Base-by-base conservation (phyloP, 768 basidiomycete species). In the Hericium erinaceus region DNA sequence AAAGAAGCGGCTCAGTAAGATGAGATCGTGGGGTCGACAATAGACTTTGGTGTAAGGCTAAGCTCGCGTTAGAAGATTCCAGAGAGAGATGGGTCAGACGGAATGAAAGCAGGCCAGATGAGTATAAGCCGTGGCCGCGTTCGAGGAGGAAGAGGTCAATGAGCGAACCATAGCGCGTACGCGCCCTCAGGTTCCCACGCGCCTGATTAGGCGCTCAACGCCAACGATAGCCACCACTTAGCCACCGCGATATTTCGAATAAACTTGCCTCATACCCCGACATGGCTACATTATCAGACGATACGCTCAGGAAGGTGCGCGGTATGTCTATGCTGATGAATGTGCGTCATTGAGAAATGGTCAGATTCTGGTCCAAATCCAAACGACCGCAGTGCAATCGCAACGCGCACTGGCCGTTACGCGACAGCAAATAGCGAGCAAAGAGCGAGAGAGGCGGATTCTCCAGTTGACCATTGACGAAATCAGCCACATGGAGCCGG, bases 341-440 rank as follows among this genome's bases (percentile, higher is more conserved):
- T 10, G 33, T 6, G 7, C 33, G 33, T 33, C 33, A 33, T n/a
- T 18, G 22, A 37, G 12, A 55, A 4, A 48, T 22, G 24, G 61
- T 41, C 72, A 97, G 94, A 95, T 97, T 68, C 74, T 97, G 56
- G 74, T 88, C 46, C 94, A 95, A 76, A 95, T 97, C 57, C 94
- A 97, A 73, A 83, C 89, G 71, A 93, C 91, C 15, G 92, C 91
- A 13, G 74, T 94, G 20, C 83, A 87, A 66, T 92, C 94, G 4
- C 90, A 93, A 67, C 79, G 87, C 52, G 82, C 87, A 15, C 80
- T 94, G 52, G 82, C 80, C 62, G 57, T 89, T 55, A 80, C 90
- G 40, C 74, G 75, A 26, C 89, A 95, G 64, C 93, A 95, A 73
- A 80, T 81, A 46, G 67, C 82, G 12, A 74, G 80, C 33, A 97